Conservation (phyloP, 805 yeast genomes). For the Kodamaea restingae region DNA sequence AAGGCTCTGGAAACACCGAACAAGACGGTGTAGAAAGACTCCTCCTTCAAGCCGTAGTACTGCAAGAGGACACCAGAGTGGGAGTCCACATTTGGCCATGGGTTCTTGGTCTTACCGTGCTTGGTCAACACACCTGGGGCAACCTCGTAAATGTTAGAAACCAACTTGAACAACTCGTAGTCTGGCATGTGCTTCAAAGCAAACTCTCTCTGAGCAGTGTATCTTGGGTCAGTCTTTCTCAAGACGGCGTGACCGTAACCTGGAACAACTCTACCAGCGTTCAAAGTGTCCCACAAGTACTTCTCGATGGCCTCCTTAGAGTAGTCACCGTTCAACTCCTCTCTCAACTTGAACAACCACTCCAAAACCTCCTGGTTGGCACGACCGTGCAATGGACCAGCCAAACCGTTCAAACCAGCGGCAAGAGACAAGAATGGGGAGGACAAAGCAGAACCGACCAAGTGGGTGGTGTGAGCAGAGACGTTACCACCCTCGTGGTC, state of each 20-base stretch:
- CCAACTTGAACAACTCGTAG: conserved; percentile 64
- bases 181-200: conserved; percentile 58
- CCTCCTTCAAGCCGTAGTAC: conserved; percentile 73
- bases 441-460: conserved; percentile 77
- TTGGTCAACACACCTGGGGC: conserved; percentile 72
- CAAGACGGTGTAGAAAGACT: conserved; percentile 72
- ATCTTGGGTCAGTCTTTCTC: conserved; percentile 80
- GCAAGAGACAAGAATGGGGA: conserved; percentile 73
- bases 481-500: conserved; percentile 87
- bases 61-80: conserved; percentile 74
- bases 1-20: conserved; percentile 81
- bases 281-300: conserved; percentile 67
- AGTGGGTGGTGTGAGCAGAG: conserved; percentile 76
- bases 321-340: conserved; percentile 57
- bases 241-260: conserved; percentile 89
- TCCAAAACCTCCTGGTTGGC: conserved; percentile 84
- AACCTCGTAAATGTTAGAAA: conserved; percentile 58
- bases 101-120: conserved; percentile 85
- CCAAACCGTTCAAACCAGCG: conserved; percentile 78
- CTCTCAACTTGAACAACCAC: conserved; percentile 64
- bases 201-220: conserved; percentile 67
- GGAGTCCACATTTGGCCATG: conserved; percentile 82
- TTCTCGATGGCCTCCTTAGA: conserved; percentile 53
- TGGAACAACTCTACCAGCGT: conserved; percentile 75
- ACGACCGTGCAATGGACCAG: conserved; percentile 83